Evolutionary conservation across 2,329 filamentous ascomycete species (phyloP), one percentile per base, ranked within the genome.

Genomic region (Calonectria leucothoes): DNA sequence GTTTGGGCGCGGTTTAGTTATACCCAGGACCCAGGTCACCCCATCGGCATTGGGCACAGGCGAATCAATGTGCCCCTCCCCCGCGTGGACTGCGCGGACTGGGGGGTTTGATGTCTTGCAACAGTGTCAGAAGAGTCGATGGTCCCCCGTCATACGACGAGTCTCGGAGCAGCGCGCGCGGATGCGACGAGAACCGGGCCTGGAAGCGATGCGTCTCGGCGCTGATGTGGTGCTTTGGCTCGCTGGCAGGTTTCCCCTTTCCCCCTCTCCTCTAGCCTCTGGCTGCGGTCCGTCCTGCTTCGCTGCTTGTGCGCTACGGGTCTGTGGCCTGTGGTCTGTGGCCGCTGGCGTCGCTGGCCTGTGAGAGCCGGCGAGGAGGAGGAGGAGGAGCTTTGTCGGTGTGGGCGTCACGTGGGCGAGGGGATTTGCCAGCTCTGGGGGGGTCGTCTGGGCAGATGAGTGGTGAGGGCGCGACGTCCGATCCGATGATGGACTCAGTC

Each of bases 341-440:
- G 17, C 17, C 39, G 3, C n/a, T n/a, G n/a, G n/a, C n/a, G n/a
- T n/a, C n/a, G n/a, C n/a, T n/a, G 42, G n/a, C 42, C 42, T 45
- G 42, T 23, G 42, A 45, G 42, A 45, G 42, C 42, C 42, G 68
- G 55, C 51, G 57, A 57, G 27, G 74, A 37, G 23, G 55, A 55
- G 27, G 31, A n/a, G n/a, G 27, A 23, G 23, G 55, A 23, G 31
- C 55, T 77, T 69, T 75, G 76, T 79, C 78, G 78, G 78, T 80
- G 78, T 80, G 78, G 76, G 77, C 66, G 78, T 80, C 78, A 80
- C 78, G 78, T 80, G 78, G 78, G 74, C 73, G 69, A 71, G 66
- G 64, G 33, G 65, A 33, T 48, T 42, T 31, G 39, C 42, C 42
- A 45, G 42, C 23, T 45, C 23, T 45, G 55, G 59, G 57, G 51